Evolutionary conservation across 345 rosid species (phyloP).

Genomic region (Ceriops zippeliana): DNA sequence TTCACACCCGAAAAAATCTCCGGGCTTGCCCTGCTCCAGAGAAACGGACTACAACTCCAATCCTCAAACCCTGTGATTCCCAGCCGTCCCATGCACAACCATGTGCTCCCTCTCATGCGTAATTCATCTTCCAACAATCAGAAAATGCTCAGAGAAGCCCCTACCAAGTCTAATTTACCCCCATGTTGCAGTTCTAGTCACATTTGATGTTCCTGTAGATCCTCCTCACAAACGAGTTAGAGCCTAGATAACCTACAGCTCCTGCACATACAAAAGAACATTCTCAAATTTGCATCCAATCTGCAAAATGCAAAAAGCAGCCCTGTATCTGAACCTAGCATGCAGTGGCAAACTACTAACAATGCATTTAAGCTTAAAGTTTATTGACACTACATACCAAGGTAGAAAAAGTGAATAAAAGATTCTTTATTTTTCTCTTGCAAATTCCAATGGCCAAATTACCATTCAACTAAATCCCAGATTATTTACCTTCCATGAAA

Average conservation of each 20-base stretch:
- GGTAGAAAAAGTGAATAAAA: no score
- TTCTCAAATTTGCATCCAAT: not conserved
- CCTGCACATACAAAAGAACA: constrained; percentile 37
- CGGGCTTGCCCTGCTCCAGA: constrained; percentile 33
- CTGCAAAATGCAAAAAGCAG: not conserved
- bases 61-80: constrained; percentile 25
- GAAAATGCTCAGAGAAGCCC: constrained; percentile 28
- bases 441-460: no score
- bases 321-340: no score
- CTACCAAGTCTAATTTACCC: constrained; percentile 10
- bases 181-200: constrained; percentile 39
- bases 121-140: constrained; percentile 26
- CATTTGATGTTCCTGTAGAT: constrained; percentile 98
- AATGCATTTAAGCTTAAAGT: no score
- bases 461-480: no score
- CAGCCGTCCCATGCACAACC: constrained; percentile 16
- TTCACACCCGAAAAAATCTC: constrained; percentile 33
- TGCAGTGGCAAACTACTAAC: no score
- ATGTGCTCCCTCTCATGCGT: constrained; percentile 27
- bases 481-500: no score
- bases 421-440: no score
- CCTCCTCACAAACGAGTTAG: constrained; percentile 88
- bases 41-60: constrained; percentile 28
- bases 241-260: constrained; percentile 90
- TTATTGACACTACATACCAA: no score